These are phyloP conservation scores for Mrakia frigida DNA, from an alignment of 768 basidiomycete genomes.

Conservation along the genomic window DNA sequence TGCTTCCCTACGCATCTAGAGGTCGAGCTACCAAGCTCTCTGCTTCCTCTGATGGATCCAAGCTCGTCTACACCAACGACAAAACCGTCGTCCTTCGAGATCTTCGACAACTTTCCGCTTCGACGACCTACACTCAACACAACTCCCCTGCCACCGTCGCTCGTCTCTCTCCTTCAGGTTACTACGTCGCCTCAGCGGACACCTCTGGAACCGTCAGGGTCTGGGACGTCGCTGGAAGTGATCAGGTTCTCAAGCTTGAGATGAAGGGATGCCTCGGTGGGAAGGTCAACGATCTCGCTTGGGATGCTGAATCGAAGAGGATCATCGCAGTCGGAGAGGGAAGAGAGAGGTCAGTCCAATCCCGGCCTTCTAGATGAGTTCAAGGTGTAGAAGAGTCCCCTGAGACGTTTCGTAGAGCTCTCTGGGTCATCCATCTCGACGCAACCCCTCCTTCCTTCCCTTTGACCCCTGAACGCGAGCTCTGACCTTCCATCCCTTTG, in stretches of 20 bases:
- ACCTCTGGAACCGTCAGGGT: conserved; percentile 73
- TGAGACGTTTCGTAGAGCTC: background rate
- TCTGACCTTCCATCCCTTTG: background rate
- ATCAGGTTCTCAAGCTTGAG: conserved; percentile 63
- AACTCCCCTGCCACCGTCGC: conserved; percentile 81
- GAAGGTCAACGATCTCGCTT: conserved; percentile 80
- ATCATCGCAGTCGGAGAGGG: conserved; percentile 92
- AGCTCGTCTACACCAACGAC: conserved; percentile 79
- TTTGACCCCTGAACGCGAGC: background rate
- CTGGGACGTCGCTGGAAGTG: conserved; percentile 89
- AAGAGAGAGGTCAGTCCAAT: conserved; percentile 63
- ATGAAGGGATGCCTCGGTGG: conserved; percentile 41
- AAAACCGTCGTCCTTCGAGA: conserved; percentile 73
- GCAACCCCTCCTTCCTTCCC: no score
- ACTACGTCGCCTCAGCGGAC: conserved; percentile 91
- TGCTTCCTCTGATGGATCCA: conserved; percentile 58
- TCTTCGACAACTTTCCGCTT: background rate
- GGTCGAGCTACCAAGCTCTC: conserved; percentile 60
- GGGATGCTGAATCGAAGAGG: conserved; percentile 96
- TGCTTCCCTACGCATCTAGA: background rate
- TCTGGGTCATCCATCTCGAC: no score
- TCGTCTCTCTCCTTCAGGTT: conserved; percentile 85
- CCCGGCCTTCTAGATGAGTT: background rate
- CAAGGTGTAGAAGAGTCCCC: background rate
- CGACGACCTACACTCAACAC: conserved; percentile 49